Evolutionary conservation across 1,139 yeast genomes (phyloP).

Genomic region (Geotrichum klebahnii): DNA sequence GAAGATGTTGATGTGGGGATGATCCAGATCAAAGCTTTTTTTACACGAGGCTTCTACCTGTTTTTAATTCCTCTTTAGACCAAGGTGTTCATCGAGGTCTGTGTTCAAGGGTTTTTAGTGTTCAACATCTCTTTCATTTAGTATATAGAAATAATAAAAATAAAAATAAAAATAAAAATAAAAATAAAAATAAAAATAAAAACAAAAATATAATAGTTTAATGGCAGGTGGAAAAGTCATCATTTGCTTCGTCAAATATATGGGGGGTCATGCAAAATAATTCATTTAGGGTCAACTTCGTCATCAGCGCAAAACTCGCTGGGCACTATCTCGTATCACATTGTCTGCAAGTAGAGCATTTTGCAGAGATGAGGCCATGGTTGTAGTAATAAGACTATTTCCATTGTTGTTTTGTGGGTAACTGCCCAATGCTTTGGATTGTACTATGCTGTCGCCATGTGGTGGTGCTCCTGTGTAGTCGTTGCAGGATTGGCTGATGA

Average conservation of each 20-base stretch:
- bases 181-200: no score
- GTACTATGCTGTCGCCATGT: constrained; percentile 12
- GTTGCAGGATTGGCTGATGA: constrained; percentile 20
- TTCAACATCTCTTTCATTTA: no score
- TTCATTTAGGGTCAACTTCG: not conserved
- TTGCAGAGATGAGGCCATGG: constrained; percentile 12
- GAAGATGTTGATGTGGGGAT: no score
- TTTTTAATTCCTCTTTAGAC: no score
- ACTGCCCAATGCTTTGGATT: constrained; percentile 3
- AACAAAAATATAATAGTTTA: no score
- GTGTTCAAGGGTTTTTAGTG: no score
- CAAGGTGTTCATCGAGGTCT: no score
- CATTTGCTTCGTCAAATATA: not conserved
- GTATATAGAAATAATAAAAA: no score
- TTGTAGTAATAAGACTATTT: constrained; percentile 12
- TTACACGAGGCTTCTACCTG: no score
- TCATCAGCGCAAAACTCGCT: constrained; percentile 7
- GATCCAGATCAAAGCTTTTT: no score
- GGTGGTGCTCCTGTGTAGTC: not conserved
- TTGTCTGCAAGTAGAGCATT: constrained; percentile 14
- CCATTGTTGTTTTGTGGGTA: constrained; percentile 4
- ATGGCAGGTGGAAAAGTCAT: no score
- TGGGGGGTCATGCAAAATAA: not conserved
- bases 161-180: no score
- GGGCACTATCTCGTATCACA: constrained; percentile 11